phyloP scores from a whole-genome alignment of 495 filamentous ascomycete species.

The Apodospora peruviana region DNA sequence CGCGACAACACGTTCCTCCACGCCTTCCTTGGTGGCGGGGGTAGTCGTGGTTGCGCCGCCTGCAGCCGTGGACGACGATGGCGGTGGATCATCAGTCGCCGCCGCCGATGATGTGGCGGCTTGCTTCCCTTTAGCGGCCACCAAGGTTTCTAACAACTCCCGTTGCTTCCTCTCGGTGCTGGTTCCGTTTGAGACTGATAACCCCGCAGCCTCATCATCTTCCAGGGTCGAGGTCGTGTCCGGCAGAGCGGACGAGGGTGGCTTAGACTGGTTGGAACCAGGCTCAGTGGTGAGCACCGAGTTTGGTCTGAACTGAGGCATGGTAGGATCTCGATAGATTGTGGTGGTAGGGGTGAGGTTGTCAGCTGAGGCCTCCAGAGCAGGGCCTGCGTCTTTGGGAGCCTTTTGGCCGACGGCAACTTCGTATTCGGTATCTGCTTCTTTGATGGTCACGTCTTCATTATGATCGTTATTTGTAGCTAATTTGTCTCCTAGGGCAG shows the following conservation, averaged over 20 bases:
- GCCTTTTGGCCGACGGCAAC: too few species aligned
- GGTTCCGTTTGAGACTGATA: too few species aligned
- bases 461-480: neutral
- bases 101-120: too few species aligned
- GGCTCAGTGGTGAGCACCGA: conserved; percentile 2
- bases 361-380: neutral
- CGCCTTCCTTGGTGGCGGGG: neutral
- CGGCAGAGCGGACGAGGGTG: neutral
- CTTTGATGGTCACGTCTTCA: neutral
- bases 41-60: neutral
- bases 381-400: neutral
- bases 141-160: neutral
- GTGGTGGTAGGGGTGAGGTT: neutral
- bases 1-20: too few species aligned
- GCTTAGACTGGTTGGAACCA: conserved; percentile 1
- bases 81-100: neutral
- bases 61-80: neutral
- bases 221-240: neutral
- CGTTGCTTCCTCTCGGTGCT: too few species aligned
- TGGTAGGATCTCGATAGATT: conserved; percentile 55
- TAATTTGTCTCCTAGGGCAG: neutral
- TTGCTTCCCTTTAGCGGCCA: neutral
- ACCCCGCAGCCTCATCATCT: too few species aligned
- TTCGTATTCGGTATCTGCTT: neutral
- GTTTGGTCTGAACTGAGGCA: conserved; percentile 57